Evolutionary conservation across 495 filamentous ascomycete species (phyloP), one percentile per base, ranked within the genome.

Genomic region (Halenospora varia): DNA sequence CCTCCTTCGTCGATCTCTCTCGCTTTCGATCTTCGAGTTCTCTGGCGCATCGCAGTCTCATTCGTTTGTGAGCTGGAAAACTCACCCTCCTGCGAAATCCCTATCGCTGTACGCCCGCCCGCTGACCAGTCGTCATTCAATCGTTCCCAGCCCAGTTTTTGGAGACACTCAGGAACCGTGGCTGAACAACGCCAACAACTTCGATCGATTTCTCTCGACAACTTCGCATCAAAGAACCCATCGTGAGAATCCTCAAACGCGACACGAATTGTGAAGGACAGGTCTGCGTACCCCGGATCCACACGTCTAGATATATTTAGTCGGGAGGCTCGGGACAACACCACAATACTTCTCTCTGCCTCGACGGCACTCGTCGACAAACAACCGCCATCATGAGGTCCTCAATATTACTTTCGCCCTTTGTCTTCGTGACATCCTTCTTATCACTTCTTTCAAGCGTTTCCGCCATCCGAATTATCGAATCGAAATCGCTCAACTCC

Each of bases 401-500:
- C 46, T 61, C 61, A 51, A 55, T 59, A 58, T 58, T 60, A 54
- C n/a, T 75, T 29, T 60, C 25, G 73, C 74, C 75, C 49, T 61
- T 73, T 18, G 50, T 68, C 48, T 55, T 66, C 25, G 52, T 67
- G n/a, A 61, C 64, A 29, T 48, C 61, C 25, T 35, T 64, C 23
- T 49, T 64, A 18, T 67, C 69, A 15, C 51, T 69, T 51, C 48
- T 61, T 17, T 60, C 70, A 9, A 44, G 63, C 58, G 62, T 62
- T 39, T 66, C 68, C 25, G 72, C 73, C 13, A 53, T 62, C 25
- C 65, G 65, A 47, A 55, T 75, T 20, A 82, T 96, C 51, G 74
- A 85, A 64, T 91, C 90, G 42, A 89, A 81, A 62, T 90, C 90
- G 41, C 76, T 96, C 55, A 88, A 83, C 60, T 73, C 88, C 25